Conservation (phyloP, 2,329 filamentous ascomycete species). For the Ceratocystis destructans region DNA sequence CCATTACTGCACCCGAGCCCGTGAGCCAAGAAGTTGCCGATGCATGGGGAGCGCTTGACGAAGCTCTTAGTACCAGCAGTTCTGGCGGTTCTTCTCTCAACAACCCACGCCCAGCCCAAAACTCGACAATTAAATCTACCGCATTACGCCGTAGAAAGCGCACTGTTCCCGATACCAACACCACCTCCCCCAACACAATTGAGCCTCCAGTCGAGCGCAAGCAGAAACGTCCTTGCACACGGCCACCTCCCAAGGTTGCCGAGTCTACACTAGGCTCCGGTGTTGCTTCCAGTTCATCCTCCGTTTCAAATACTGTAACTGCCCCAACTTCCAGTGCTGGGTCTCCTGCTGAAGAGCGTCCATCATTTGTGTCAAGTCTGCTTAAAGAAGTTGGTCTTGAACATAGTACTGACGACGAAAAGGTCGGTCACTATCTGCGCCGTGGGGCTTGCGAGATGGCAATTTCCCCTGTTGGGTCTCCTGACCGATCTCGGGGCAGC, state of each 20-base stretch:
- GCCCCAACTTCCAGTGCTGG: conserved; percentile 12
- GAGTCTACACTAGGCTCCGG: conserved; percentile 29
- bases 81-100: background rate
- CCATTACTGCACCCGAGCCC: background rate
- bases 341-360: conserved; percentile 34
- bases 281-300: conserved; percentile 14
- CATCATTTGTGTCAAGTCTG: conserved; percentile 75
- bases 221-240: conserved; percentile 73
- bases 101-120: background rate
- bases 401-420: conserved; percentile 45
- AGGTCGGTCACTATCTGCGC: conserved; percentile 29
- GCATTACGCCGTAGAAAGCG: background rate
- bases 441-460: conserved; percentile 19
- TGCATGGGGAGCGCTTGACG: conserved; percentile 85
- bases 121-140: background rate
- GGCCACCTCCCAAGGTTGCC: conserved; percentile 34
- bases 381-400: conserved; percentile 73
- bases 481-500: conserved; percentile 48
- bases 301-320: background rate
- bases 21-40: conserved; percentile 53
- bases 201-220: conserved; percentile 50
- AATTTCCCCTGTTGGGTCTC: conserved; percentile 38
- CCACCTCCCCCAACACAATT: background rate
- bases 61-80: conserved; percentile 49
- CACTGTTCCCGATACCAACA: background rate